phyloP scores from a whole-genome alignment of 2,329 filamentous ascomycete genomes.

The Verticillium isaacii region DNA sequence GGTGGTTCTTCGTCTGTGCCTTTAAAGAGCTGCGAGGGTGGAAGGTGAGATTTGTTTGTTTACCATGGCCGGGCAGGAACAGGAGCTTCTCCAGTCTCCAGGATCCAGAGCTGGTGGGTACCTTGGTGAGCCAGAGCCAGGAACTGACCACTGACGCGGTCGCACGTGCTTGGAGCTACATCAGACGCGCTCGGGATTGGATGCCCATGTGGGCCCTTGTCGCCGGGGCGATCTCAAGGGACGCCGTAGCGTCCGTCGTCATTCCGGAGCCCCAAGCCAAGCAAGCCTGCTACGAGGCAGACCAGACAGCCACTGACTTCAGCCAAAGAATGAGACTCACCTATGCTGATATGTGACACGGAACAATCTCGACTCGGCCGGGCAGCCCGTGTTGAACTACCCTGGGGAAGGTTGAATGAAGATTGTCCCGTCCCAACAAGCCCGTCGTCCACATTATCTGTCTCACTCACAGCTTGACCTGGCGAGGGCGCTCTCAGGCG shows the following conservation, averaged over 20 bases:
- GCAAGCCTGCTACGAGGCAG: neutral
- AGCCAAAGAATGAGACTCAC: neutral
- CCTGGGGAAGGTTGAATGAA: neutral
- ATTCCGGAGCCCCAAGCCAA: neutral
- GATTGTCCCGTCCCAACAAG: neutral
- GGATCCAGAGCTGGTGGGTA: neutral
- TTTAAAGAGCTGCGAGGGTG: neutral
- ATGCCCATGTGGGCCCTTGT: neutral
- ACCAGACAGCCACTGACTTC: neutral
- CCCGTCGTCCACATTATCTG: too few relatives aligned
- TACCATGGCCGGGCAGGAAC: neutral
- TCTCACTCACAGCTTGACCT: too few relatives aligned
- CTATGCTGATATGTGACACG: neutral
- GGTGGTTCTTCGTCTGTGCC: neutral
- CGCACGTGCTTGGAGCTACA: neutral
- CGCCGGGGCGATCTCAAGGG: neutral
- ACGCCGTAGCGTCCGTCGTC: neutral
- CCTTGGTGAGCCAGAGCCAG: neutral
- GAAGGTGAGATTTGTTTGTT: conserved; percentile 1
- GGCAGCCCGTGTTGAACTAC: neutral
- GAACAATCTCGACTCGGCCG: neutral
- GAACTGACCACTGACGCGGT: conserved; percentile 1
- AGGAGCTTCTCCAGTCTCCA: neutral
- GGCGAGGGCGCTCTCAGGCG: too few relatives aligned
- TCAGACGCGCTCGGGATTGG: neutral